phyloP scores from a whole-genome alignment of 169 alveolate genomes.

The Plasmodium billcollinsi region DNA sequence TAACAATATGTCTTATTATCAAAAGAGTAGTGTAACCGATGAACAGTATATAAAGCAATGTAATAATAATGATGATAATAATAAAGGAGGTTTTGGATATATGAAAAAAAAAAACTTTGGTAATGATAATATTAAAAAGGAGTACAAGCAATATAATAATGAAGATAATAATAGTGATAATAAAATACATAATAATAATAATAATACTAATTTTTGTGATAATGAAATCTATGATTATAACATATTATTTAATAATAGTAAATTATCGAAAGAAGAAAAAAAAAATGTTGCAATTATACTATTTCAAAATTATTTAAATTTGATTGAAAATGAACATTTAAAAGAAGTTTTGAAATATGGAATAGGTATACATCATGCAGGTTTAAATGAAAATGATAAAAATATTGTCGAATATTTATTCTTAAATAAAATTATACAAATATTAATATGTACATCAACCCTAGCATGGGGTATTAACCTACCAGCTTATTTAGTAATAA shows the following conservation, averaged over 20 bases:
- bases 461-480: slow-evolving; percentile 99
- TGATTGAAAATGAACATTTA: slow-evolving; percentile 91
- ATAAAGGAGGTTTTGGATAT: not conserved
- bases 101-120: no score
- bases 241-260: slow-evolving; percentile 4
- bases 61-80: not conserved
- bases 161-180: not conserved
- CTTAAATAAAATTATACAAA: slow-evolving; percentile 92
- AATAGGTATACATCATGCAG: slow-evolving; percentile 99
- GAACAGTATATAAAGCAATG: no score
- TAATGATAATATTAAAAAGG: not conserved
- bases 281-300: slow-evolving; percentile 19
- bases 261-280: slow-evolving; percentile 30
- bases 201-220: not conserved
- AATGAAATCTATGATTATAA: slow-evolving; percentile 14
- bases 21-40: not conserved
- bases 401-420: slow-evolving; percentile 96
- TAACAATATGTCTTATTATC: not conserved
- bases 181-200: not conserved
- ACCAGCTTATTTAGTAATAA: slow-evolving; percentile 99
- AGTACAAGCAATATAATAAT: not conserved
- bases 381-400: slow-evolving; percentile 95
- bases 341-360: slow-evolving; percentile 93
- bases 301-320: slow-evolving; percentile 37
- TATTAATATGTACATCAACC: slow-evolving; percentile 98